Evolutionary conservation across 306 rosid genomes (phyloP).

Genomic region (Vigna nakashimae): DNA sequence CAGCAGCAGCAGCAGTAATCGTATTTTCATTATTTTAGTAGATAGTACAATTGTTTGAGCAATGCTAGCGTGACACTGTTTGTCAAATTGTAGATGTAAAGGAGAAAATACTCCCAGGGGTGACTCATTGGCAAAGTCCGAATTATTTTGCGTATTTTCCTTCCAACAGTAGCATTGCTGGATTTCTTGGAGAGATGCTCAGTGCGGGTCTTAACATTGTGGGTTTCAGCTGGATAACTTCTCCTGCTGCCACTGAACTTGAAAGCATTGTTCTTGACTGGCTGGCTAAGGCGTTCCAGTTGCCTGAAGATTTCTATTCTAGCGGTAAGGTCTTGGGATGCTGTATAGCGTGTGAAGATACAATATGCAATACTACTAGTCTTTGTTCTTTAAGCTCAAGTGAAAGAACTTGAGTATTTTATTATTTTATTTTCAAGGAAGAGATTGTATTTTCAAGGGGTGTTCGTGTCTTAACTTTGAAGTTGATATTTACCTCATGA

Average conservation of each 20-base stretch:
- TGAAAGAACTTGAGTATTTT: constrained; percentile 11
- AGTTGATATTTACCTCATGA: not conserved
- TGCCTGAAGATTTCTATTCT: constrained; percentile 73
- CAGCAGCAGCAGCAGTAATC: not conserved
- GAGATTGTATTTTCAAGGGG: constrained; percentile 9
- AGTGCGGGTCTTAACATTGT: constrained; percentile 91
- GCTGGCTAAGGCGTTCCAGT: constrained; percentile 80
- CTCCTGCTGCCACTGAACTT: constrained; percentile 99
- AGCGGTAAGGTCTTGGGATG: constrained; percentile 56
- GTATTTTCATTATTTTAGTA: not conserved
- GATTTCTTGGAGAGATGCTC: constrained; percentile 95
- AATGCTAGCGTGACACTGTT: not conserved
- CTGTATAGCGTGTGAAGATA: constrained; percentile 8
- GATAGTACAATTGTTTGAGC: not conserved
- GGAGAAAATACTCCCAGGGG: constrained; percentile 90
- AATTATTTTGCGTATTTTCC: constrained; percentile 93
- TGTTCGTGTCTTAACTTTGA: constrained; percentile 20
- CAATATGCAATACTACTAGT: not conserved
- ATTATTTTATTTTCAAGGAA: not conserved
- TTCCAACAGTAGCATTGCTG: constrained; percentile 91
- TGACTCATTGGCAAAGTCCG: constrained; percentile 99
- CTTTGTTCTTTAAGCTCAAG: not conserved
- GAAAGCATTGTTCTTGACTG: constrained; percentile 89
- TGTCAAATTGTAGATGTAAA: constrained; percentile 69
- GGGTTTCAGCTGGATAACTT: constrained; percentile 95